A percentile compares a stretch with the other conserved stretches of the same genome.
Evolutionary conservation across 78 protist genomes (phyloP).

Genomic region (Speleostelium caveatum): DNA sequence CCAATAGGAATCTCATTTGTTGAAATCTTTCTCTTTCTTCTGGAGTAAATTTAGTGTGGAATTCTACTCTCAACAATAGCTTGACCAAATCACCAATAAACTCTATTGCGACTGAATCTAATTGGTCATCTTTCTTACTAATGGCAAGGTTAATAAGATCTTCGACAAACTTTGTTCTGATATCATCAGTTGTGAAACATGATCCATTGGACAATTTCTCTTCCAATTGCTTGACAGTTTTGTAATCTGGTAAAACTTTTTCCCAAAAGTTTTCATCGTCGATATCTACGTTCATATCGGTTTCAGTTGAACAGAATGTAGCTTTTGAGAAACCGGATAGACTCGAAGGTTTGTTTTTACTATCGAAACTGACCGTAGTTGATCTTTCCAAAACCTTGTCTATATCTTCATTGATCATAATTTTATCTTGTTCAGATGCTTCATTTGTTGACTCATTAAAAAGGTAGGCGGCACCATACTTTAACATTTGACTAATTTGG

Average conservation of each 20-base stretch:
- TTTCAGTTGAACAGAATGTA: conserved; percentile 52
- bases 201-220: conserved; percentile 40
- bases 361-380: conserved; percentile 47
- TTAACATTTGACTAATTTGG: conserved; percentile 81
- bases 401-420: conserved; percentile 78
- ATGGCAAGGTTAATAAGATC: conserved; percentile 45
- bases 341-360: conserved; percentile 15
- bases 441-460: conserved; percentile 53
- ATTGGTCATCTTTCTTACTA: conserved; percentile 33
- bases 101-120: conserved; percentile 37
- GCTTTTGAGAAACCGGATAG: conserved; percentile 84
- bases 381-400: conserved; percentile 85
- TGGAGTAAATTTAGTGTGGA: conserved; percentile 30
- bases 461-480: conserved; percentile 87
- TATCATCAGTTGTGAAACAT: conserved; percentile 12
- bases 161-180: conserved; percentile 38
- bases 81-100: conserved; percentile 65
- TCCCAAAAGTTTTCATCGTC: conserved; percentile 90
- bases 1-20: conserved; percentile 36
- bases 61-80: conserved; percentile 56
- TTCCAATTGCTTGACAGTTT: conserved; percentile 72
- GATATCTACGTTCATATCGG: conserved; percentile 75
- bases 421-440: conserved; percentile 33
- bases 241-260: conserved; percentile 82
- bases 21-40: conserved; percentile 59